A percentile compares a stretch with the other conserved stretches of the same genome.
Conservation (phyloP, 202 grass and related monocot species). For the Alloteropsis angusta region DNA sequence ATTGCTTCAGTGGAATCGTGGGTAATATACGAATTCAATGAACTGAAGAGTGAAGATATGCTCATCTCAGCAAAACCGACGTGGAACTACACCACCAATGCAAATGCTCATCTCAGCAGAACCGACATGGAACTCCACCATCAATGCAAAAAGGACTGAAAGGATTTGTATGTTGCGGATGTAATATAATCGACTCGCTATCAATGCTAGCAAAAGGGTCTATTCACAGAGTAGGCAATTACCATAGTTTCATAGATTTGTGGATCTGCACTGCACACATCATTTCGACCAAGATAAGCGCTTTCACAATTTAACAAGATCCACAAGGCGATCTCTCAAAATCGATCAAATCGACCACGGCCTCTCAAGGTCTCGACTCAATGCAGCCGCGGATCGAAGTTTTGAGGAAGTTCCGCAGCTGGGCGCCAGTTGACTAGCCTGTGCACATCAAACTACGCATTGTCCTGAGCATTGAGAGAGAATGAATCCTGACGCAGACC, state of each 20-base stretch:
- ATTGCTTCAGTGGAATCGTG: neutral
- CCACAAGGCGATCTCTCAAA: neutral
- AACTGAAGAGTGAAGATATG: neutral
- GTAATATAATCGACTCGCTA: neutral
- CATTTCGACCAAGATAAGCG: neutral
- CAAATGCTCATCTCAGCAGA: neutral
- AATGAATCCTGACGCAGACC: neutral
- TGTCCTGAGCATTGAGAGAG: neutral
- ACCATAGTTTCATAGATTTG: neutral
- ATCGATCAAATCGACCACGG: neutral
- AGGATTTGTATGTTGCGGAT: neutral
- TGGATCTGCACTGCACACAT: neutral
- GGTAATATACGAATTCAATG: neutral
- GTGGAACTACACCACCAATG: neutral
- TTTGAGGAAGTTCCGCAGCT: neutral
- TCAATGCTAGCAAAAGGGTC: no score
- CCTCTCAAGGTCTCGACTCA: neutral
- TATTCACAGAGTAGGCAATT: neutral
- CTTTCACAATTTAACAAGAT: neutral
- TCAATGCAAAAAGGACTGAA: neutral
- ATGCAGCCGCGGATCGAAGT: neutral
- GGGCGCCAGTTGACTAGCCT: neutral
- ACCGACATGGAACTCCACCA: neutral
- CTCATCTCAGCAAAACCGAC: neutral
- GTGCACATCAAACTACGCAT: neutral